Base-by-base conservation (phyloP, 2,329 filamentous ascomycete genomes). In the Alternaria sp. region DNA sequence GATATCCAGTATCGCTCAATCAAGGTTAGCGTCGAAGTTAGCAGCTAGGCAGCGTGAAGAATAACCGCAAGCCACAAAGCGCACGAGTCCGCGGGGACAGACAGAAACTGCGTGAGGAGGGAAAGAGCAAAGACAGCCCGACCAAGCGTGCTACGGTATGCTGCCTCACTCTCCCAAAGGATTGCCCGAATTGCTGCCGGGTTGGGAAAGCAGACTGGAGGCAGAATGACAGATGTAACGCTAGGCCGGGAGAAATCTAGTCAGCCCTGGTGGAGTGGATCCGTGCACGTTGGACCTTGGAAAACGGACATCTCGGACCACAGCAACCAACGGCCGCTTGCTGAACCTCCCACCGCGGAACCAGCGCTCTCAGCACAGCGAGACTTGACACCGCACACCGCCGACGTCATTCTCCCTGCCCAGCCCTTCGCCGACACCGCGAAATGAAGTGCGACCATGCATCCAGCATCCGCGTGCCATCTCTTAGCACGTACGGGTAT, bases 401-500 rank as follows among this genome's bases (percentile, higher is more conserved):
- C 46, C 49, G 49, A 53, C 51, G 51, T 53, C 51, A 53, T 44
- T 5, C 22, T 38, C 14, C 34, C 20, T 18, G 47, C 14, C 32
- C 47, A 24, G 47, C 14, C 32, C 34, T 20, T 51, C 32, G 47
- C 47, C 47, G 47, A 38, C 47, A 26, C 38, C 39, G 51, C 39
- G 38, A 16, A 34, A 53, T 53, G 26, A 53, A 41, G 51, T 49
- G 46, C 34, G 46, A 38, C 46, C 32, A 49, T 49, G 46, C 46
- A 38, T 36, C 18, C 9, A 22, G 28, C 46, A 36, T 49, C 46
- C 46, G 46, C 46, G 46, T 49, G 46, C 46, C 46, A 49, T 12
- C 32, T 4, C 5, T 26, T 24, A 55, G 52, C 47, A 57, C 57
- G 57, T 57, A 26, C 47, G 51, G 49, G 51, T 53, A 38, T 49